Conservation (phyloP, 2,329 filamentous ascomycete genomes). For the Beauveria sp. region DNA sequence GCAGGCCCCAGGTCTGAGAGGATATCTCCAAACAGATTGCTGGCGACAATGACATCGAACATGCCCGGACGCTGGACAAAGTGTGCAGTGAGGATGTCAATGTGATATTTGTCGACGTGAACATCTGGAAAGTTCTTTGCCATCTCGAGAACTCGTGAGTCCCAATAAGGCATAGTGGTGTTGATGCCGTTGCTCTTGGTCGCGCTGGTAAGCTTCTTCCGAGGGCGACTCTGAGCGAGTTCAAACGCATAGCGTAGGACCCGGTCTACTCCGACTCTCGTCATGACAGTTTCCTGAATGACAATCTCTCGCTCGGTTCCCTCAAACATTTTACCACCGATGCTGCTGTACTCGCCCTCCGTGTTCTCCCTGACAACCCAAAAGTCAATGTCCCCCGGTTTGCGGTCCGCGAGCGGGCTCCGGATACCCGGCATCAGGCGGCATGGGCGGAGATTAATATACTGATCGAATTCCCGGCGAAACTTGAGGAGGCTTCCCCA, state of each 20-base stretch:
- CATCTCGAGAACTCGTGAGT: slow-evolving; percentile 49
- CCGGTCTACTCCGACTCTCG: slow-evolving; percentile 51
- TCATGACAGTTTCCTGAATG: slow-evolving; percentile 58
- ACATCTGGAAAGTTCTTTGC: slow-evolving; percentile 51
- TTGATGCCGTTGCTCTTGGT: slow-evolving; percentile 61
- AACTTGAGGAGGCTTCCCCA: slow-evolving; percentile 62
- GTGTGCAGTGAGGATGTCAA: slow-evolving; percentile 58
- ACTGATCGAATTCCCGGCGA: slow-evolving; percentile 59
- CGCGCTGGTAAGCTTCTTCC: slow-evolving; percentile 56
- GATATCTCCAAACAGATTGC: slow-evolving; percentile 58
- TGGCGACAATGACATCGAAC: slow-evolving; percentile 57
- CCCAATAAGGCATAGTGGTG: slow-evolving; percentile 64
- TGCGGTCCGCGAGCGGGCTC: slow-evolving; percentile 46
- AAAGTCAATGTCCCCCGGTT: slow-evolving; percentile 56
- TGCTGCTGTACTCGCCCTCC: slow-evolving; percentile 60
- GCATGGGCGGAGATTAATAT: slow-evolving; percentile 60
- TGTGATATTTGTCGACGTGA: slow-evolving; percentile 55
- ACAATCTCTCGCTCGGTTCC: slow-evolving; percentile 52
- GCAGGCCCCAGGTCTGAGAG: slow-evolving; percentile 65
- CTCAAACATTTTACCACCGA: slow-evolving; percentile 54
- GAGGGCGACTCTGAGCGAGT: slow-evolving; percentile 47
- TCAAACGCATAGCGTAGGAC: slow-evolving; percentile 59
- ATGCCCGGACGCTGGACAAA: slow-evolving; percentile 53
- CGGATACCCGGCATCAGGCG: slow-evolving; percentile 52
- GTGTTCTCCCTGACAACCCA: slow-evolving; percentile 61